Conservation (phyloP, 768 basidiomycete genomes). For the Crucibulum laeve region DNA sequence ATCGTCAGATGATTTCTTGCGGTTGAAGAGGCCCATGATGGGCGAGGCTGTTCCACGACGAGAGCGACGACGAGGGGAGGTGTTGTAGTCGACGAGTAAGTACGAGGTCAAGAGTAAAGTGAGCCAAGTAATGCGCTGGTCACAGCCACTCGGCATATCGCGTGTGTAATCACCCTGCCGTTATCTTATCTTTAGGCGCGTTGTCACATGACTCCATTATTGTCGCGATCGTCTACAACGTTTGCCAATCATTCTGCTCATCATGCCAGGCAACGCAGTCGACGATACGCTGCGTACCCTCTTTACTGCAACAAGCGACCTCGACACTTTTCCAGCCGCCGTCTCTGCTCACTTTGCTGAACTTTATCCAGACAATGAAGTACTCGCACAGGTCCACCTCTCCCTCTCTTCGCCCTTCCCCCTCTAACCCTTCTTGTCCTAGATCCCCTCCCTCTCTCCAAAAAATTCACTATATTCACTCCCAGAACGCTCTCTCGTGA, state of each 20-base stretch:
- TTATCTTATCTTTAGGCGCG: too few species aligned
- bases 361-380: constrained; percentile 35
- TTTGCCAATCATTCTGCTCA: too few species aligned
- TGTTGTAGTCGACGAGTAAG: neutral
- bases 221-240: too few species aligned
- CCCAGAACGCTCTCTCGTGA: constrained; percentile 53
- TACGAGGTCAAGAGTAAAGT: neutral
- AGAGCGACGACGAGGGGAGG: constrained; percentile 1
- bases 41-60: constrained; percentile 3
- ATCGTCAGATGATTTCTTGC: constrained; percentile 45
- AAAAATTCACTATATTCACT: constrained; percentile 44
- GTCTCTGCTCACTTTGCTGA: constrained; percentile 45
- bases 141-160: too few species aligned
- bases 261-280: neutral
- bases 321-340: constrained; percentile 32
- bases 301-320: constrained; percentile 24
- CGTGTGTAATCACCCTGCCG: too few species aligned
- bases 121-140: too few species aligned
- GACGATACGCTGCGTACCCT: constrained; percentile 44
- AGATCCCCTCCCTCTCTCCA: constrained; percentile 59
- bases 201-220: too few species aligned
- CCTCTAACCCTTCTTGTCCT: neutral
- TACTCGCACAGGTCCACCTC: constrained; percentile 35
- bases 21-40: constrained; percentile 55
- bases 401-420: constrained; percentile 1